A percentile compares a stretch with the other conserved stretches of the same genome.
Conservation (phyloP, 192 early-diverging fungal genomes). For the Backusella parvicylindrica region DNA sequence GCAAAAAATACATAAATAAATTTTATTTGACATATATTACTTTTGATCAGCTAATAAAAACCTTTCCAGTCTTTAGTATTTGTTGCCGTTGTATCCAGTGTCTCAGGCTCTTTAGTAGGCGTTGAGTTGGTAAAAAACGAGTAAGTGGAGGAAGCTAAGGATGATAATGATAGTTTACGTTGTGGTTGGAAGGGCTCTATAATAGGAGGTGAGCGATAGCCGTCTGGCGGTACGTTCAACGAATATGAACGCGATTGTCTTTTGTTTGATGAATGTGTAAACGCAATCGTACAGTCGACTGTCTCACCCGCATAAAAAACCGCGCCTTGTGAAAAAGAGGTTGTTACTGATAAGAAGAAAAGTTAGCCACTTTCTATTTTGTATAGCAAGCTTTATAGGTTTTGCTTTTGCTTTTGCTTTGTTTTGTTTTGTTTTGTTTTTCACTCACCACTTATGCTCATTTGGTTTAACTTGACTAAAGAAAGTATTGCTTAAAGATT, state of each 20-base stretch:
- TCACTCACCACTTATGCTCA: not conserved
- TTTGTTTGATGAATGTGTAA: constrained; percentile 31
- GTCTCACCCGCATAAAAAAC: constrained; percentile 59
- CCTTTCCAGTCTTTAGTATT: not conserved
- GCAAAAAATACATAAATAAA: not conserved
- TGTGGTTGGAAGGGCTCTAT: not conserved
- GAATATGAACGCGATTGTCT: not conserved
- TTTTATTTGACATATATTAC: not conserved
- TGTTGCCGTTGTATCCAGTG: not conserved
- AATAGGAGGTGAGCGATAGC: not conserved
- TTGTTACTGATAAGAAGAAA: constrained; percentile 19
- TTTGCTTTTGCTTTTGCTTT: not conserved
- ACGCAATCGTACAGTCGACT: constrained; percentile 51
- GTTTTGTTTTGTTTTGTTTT: not conserved
- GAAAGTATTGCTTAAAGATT: not conserved
- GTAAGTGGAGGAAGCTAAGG: not conserved
- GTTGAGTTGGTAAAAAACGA: not conserved
- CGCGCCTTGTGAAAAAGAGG: constrained; percentile 46
- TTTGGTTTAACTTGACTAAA: not conserved
- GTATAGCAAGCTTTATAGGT: not conserved
- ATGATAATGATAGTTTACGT: not conserved
- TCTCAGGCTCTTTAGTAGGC: constrained; percentile 26
- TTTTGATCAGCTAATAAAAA: not conserved
- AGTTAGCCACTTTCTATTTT: not conserved
- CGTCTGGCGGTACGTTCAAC: constrained; percentile 4